Conservation (phyloP, 768 basidiomycete genomes). For the Leccinum rimulosum region DNA sequence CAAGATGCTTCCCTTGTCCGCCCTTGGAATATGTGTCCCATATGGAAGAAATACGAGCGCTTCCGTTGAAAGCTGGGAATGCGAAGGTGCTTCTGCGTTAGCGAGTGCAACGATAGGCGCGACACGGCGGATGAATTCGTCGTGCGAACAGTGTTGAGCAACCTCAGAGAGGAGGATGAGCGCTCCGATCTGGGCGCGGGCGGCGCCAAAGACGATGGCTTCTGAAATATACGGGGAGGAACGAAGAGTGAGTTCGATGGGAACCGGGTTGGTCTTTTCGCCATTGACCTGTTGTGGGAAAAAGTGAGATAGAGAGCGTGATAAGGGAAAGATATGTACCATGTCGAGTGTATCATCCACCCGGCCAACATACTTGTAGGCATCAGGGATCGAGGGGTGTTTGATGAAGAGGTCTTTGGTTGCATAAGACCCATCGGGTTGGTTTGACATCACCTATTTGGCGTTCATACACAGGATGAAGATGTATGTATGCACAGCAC, state of each 20-base stretch:
- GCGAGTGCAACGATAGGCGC: slow-evolving; percentile 44
- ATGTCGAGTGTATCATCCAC: slow-evolving; percentile 53
- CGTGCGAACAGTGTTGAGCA: slow-evolving; percentile 24
- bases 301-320: slow-evolving; percentile 7
- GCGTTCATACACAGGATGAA: background rate
- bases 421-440: slow-evolving; percentile 52
- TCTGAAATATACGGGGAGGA: slow-evolving; percentile 40
- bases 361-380: slow-evolving; percentile 51
- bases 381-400: slow-evolving; percentile 40
- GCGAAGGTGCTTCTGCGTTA: slow-evolving; percentile 50
- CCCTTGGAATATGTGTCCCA: slow-evolving; percentile 46
- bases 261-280: slow-evolving; percentile 58
- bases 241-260: slow-evolving; percentile 50
- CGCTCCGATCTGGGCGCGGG: slow-evolving; percentile 46
- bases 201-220: slow-evolving; percentile 53
- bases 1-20: slow-evolving; percentile 51
- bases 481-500: slow-evolving; percentile 1
- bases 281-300: slow-evolving; percentile 37
- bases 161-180: slow-evolving; percentile 50
- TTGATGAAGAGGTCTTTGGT: slow-evolving; percentile 53
- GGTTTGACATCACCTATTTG: slow-evolving; percentile 35
- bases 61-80: slow-evolving; percentile 51
- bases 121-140: slow-evolving; percentile 36
- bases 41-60: slow-evolving; percentile 48
- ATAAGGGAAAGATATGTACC: slow-evolving; percentile 8